Evolutionary conservation across 176 grass and related monocot species (phyloP).

Genomic region (Cymbopogon citratus): DNA sequence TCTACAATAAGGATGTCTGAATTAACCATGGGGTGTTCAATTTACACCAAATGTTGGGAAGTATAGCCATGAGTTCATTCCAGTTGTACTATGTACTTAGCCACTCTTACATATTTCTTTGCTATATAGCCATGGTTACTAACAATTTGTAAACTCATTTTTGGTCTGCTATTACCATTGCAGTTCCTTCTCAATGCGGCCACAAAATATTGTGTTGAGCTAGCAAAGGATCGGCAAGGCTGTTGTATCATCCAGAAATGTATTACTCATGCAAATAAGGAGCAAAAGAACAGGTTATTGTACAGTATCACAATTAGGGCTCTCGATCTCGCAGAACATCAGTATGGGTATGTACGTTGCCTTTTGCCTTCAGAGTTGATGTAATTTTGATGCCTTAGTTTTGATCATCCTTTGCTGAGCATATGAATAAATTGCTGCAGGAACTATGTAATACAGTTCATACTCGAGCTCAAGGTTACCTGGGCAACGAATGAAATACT

Average conservation of each 20-base stretch:
- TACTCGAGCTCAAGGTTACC: slow-evolving; percentile 42
- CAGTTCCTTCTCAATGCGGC: slow-evolving; percentile 65
- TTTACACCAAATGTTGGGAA: background rate
- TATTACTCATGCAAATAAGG: slow-evolving; percentile 46
- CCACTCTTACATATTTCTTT: background rate
- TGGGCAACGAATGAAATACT: slow-evolving; percentile 49
- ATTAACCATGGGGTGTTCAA: background rate
- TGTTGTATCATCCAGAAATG: slow-evolving; percentile 81
- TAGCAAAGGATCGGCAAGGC: slow-evolving; percentile 67
- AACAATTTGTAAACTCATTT: background rate
- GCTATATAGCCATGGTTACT: background rate
- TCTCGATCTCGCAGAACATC: slow-evolving; percentile 57
- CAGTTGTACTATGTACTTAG: background rate
- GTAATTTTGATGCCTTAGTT: background rate
- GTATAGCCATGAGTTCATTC: background rate
- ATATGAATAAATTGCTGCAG: slow-evolving; percentile 24
- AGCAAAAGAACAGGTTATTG: slow-evolving; percentile 44
- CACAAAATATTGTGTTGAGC: slow-evolving; percentile 46
- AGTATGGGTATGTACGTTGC: slow-evolving; percentile 49
- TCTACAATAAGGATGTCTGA: background rate
- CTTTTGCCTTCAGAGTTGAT: background rate
- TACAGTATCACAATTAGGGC: slow-evolving; percentile 41
- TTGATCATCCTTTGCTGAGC: background rate
- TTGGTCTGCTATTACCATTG: background rate
- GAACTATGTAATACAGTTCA: slow-evolving; percentile 78